Percentiles rank a stretch among this genome's conserved stretches.
phyloP scores from a whole-genome alignment of 2,329 filamentous ascomycete species.

The Chaetomium sp. region DNA sequence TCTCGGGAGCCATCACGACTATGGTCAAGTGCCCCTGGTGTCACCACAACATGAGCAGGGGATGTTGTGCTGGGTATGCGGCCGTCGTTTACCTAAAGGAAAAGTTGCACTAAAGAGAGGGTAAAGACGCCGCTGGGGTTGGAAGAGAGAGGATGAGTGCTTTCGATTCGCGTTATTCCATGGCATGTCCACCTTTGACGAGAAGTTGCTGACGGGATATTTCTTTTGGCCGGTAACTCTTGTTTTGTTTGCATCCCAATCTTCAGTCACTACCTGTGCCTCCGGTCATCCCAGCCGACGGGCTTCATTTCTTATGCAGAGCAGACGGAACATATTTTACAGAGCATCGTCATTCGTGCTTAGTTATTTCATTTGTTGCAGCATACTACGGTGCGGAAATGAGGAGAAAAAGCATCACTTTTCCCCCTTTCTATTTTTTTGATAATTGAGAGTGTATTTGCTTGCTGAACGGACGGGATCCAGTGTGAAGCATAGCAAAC shows the following conservation, averaged over 20 bases:
- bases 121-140: not conserved
- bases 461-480: no score
- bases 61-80: conserved; percentile 69
- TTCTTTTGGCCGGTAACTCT: not conserved
- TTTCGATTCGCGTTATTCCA: not conserved
- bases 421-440: not conserved
- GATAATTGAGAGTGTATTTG: not conserved
- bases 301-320: conserved; percentile 6
- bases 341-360: conserved; percentile 3
- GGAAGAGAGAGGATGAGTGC: not conserved
- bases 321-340: conserved; percentile 5
- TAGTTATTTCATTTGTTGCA: conserved; percentile 21
- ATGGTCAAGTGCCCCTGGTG: conserved; percentile 73
- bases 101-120: conserved; percentile 51
- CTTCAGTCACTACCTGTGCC: conserved; percentile 1
- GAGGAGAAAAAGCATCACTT: conserved; percentile 24
- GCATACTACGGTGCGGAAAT: conserved; percentile 20
- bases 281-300: not conserved
- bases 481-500: not conserved
- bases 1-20: conserved; percentile 60
- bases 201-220: not conserved
- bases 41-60: conserved; percentile 67
- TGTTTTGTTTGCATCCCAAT: conserved; percentile 6
- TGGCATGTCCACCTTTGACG: not conserved
- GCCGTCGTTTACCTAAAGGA: conserved; percentile 68